Evolutionary conservation across 768 basidiomycete genomes (phyloP).

Genomic region (Lanmaoa rubissima): DNA sequence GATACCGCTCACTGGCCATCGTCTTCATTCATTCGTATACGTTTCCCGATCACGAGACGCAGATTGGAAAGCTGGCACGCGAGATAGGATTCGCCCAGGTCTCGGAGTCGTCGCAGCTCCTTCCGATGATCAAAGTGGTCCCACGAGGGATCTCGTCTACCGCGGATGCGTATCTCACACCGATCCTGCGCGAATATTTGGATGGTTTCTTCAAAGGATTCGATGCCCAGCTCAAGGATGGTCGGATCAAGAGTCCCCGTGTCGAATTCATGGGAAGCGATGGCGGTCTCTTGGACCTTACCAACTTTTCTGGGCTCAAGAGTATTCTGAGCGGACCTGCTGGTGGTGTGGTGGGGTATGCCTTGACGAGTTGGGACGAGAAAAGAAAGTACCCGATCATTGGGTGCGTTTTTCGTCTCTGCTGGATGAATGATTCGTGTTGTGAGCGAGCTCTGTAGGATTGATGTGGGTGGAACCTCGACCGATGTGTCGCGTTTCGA

Average conservation of each 20-base stretch:
- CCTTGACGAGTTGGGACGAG: constrained; percentile 83
- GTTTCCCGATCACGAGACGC: constrained; percentile 79
- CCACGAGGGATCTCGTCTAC: constrained; percentile 90
- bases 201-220: constrained; percentile 92
- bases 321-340: constrained; percentile 92
- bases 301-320: constrained; percentile 90
- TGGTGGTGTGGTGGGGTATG: constrained; percentile 94
- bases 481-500: constrained; percentile 95
- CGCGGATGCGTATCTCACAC: constrained; percentile 94
- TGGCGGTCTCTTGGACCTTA: constrained; percentile 75
- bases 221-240: constrained; percentile 67
- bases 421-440: neutral
- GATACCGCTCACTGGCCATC: constrained; percentile 86
- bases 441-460: constrained; percentile 37
- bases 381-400: constrained; percentile 72
- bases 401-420: constrained; percentile 50
- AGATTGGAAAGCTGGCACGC: constrained; percentile 69
- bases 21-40: constrained; percentile 92
- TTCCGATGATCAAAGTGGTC: constrained; percentile 95
- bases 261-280: constrained; percentile 98
- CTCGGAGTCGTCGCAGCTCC: constrained; percentile 82
- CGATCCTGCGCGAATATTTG: constrained; percentile 79
- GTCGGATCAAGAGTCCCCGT: constrained; percentile 54
- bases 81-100: constrained; percentile 87
- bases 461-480: constrained; percentile 94